A percentile compares a stretch with the other conserved stretches of the same genome.
These are phyloP conservation scores for Wickerhamiella spandovensis DNA, from an alignment of 805 yeast species.

Conservation along the genomic window DNA sequence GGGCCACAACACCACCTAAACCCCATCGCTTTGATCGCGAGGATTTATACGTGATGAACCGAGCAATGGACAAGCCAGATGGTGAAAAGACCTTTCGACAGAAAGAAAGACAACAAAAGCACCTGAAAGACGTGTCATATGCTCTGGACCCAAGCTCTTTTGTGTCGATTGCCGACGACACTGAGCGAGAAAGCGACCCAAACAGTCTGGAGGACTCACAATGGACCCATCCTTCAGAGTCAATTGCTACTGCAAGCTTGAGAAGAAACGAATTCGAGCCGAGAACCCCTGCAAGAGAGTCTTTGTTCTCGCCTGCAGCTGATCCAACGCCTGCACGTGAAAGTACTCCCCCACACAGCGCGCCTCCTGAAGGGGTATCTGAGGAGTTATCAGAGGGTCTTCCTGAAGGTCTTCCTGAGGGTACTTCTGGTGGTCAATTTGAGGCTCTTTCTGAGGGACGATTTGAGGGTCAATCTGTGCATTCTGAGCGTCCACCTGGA, in stretches of 20 bases:
- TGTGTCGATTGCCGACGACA: too few species aligned
- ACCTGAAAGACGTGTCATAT: too few species aligned
- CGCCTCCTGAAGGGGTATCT: neutral
- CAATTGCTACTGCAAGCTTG: neutral
- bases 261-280: too few species aligned
- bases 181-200: neutral
- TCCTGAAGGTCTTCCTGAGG: too few species aligned
- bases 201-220: neutral
- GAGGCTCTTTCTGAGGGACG: too few species aligned
- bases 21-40: neutral
- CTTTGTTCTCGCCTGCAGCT: too few species aligned
- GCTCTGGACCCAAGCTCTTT: too few species aligned
- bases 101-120: too few species aligned
- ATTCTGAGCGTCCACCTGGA: too few species aligned
- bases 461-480: too few species aligned
- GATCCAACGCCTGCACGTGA: neutral
- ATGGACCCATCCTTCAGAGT: neutral
- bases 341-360: neutral
- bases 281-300: too few species aligned
- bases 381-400: neutral
- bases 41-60: neutral
- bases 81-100: neutral
- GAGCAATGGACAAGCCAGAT: neutral
- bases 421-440: too few species aligned
- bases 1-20: neutral